These are phyloP conservation scores for Clitocybe nebularis DNA, from an alignment of 1,284 basidiomycete species.

Conservation along the genomic window DNA sequence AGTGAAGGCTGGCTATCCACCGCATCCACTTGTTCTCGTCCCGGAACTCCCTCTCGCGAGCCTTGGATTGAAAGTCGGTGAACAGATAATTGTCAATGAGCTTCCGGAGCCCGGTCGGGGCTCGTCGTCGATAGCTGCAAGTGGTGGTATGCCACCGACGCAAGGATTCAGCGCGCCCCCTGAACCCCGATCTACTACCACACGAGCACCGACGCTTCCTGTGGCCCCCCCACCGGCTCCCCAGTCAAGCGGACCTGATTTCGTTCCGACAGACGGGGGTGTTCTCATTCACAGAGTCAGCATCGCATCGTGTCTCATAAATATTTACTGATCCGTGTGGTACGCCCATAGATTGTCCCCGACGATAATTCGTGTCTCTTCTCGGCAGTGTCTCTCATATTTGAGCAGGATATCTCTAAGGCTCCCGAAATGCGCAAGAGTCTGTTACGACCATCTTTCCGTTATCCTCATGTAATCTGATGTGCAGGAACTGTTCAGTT, in stretches of 20 bases:
- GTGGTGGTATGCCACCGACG: too few species aligned
- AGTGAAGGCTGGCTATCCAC: conserved; percentile 89
- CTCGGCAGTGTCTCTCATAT: conserved; percentile 78
- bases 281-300: conserved; percentile 69
- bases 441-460: conserved; percentile 27
- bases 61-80: conserved; percentile 72
- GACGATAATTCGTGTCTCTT: conserved; percentile 95
- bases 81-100: conserved; percentile 79
- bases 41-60: conserved; percentile 70
- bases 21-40: conserved; percentile 64
- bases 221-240: conserved; percentile 10
- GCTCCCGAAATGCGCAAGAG: conserved; percentile 64
- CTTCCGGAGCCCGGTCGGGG: conserved; percentile 22
- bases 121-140: too few species aligned
- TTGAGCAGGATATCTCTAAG: conserved; percentile 74
- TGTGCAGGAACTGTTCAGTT: conserved; percentile 40
- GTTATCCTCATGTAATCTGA: background rate
- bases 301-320: conserved; percentile 1
- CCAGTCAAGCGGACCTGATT: conserved; percentile 43
- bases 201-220: conserved; percentile 3
- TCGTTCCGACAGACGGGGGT: conserved; percentile 56
- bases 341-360: conserved; percentile 65
- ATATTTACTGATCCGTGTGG: background rate
- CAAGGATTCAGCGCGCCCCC: too few species aligned
- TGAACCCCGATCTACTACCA: too few species aligned